phyloP scores from a whole-genome alignment of 2,329 filamentous ascomycete species.

The Cytospora paraplurivora region DNA sequence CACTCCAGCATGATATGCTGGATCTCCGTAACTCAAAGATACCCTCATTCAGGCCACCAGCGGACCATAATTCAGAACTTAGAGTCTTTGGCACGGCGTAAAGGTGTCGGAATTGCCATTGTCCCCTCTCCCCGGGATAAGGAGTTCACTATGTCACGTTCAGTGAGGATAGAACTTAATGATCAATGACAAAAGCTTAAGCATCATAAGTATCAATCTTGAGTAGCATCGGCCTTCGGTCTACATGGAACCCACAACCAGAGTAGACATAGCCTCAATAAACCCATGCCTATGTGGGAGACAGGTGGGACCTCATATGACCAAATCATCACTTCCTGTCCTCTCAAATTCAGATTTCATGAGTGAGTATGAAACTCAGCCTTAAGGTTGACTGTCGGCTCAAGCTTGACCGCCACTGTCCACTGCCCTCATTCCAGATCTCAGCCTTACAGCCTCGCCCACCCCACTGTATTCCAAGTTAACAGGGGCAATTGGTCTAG shows the following conservation, averaged over 20 bases:
- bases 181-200: not conserved
- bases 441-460: constrained; percentile 1
- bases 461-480: not conserved
- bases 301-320: too few relatives aligned
- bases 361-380: too few relatives aligned
- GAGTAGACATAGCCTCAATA: not conserved
- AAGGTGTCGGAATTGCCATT: not conserved
- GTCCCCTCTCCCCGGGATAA: too few relatives aligned
- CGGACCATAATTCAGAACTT: too few relatives aligned
- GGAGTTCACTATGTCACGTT: not conserved
- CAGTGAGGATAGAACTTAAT: not conserved
- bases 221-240: not conserved
- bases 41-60: too few relatives aligned
- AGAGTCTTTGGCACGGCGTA: not conserved
- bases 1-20: too few relatives aligned
- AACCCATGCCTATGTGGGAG: too few relatives aligned
- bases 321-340: too few relatives aligned
- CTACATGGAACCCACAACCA: not conserved
- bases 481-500: constrained; percentile 16
- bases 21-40: too few relatives aligned
- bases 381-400: too few relatives aligned
- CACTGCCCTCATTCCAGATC: not conserved
- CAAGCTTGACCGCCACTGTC: not conserved
- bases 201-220: not conserved
- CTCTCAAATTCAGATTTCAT: too few relatives aligned